Conservation (phyloP, 768 basidiomycete species). For the Myochromella boudieri region DNA sequence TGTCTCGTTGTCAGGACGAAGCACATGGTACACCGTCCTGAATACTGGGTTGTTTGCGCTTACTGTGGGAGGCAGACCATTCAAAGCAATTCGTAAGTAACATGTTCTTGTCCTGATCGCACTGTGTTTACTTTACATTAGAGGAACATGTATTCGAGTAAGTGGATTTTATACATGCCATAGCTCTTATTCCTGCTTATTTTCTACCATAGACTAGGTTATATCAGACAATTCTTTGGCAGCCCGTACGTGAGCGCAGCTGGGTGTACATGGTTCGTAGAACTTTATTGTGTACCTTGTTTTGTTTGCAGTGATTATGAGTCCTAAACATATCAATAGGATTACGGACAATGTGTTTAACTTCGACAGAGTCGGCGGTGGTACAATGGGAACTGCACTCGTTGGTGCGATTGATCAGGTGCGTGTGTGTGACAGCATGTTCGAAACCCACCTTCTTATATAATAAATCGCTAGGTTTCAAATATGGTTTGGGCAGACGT, state of each 20-base stretch:
- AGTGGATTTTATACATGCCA: background rate
- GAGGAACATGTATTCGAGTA: background rate
- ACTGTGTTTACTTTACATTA: background rate
- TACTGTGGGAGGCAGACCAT: too few relatives aligned
- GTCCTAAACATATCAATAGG: background rate
- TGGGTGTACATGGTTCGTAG: background rate
- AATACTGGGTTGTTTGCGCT: background rate
- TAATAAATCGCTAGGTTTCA: background rate
- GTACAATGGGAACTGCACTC: background rate
- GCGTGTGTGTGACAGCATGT: background rate
- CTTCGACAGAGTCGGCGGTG: background rate
- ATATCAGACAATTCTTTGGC: background rate
- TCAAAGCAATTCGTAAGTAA: background rate
- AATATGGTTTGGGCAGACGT: constrained; percentile 1
- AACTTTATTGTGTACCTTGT: too few relatives aligned
- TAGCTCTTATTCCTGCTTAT: background rate
- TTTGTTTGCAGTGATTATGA: background rate
- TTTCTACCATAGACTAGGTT: background rate
- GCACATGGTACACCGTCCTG: background rate
- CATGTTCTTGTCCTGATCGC: background rate
- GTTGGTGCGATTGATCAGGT: background rate
- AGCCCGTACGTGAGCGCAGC: background rate
- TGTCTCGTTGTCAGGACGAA: too few relatives aligned
- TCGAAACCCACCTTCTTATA: background rate
- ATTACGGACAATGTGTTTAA: background rate